These are phyloP conservation scores for Diaporthe sp. DNA, from an alignment of 2,329 filamentous ascomycete species.

Conservation along the genomic window DNA sequence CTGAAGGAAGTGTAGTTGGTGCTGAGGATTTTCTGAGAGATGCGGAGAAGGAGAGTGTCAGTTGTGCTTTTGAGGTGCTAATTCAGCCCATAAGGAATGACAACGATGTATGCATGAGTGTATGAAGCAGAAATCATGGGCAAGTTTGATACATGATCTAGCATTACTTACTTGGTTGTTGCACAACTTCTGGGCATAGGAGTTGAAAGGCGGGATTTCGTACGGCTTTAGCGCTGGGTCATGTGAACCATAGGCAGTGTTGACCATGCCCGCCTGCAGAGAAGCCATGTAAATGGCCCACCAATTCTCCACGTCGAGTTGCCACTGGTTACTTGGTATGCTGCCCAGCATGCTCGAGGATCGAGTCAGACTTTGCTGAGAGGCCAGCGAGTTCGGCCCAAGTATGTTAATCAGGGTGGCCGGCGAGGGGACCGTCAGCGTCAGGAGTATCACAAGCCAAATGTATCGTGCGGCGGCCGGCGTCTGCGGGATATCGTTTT, in stretches of 20 bases:
- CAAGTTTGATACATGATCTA: not conserved
- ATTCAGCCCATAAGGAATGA: not conserved
- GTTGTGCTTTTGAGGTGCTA: not conserved
- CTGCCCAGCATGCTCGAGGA: not conserved
- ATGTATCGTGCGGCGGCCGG: not conserved
- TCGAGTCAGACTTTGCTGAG: not conserved
- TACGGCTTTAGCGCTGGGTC: not conserved
- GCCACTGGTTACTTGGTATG: slow-evolving; percentile 36
- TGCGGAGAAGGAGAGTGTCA: not conserved
- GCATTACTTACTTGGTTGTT: slow-evolving; percentile 32
- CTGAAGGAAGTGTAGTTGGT: slow-evolving; percentile 40
- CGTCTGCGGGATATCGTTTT: not conserved
- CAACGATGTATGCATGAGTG: not conserved
- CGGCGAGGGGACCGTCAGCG: no score
- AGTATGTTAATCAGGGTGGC: not conserved
- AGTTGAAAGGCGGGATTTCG: slow-evolving; percentile 2
- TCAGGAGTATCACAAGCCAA: not conserved
- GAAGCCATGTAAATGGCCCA: slow-evolving; percentile 21
- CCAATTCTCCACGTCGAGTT: slow-evolving; percentile 35
- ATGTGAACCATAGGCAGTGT: slow-evolving; percentile 23
- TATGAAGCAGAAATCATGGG: not conserved
- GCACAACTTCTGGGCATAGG: slow-evolving; percentile 19
- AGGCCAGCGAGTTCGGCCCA: slow-evolving; percentile 6
- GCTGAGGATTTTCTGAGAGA: slow-evolving; percentile 38
- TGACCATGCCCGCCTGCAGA: slow-evolving; percentile 31